Base-by-base conservation (phyloP, 306 rosid species). In the cucumber (Cucumis sativus) region DNA sequence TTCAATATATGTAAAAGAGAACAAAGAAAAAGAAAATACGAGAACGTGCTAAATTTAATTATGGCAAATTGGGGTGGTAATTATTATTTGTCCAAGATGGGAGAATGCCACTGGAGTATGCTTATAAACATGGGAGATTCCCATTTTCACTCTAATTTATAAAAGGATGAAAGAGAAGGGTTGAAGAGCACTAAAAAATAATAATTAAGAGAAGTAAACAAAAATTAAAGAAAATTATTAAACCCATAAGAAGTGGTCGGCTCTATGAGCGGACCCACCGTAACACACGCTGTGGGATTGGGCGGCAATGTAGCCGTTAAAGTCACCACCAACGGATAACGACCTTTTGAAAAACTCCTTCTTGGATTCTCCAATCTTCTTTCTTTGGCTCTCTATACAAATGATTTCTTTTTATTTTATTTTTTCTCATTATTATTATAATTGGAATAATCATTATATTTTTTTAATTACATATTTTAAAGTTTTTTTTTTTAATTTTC, bases 261-360 rank as follows among this genome's bases (percentile, higher is more conserved):
- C 76, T 23, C 3, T 56, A 10, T 15, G 20, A 0, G 59, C 25
- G 76, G 49, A 39, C 76, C 76, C 76, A 23, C 74, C 13, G 37
- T 3, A 1, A 0, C 56, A 0, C 56, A 21, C 58, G 75, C 75
- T 23, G 75, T 21, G 21, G 7, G 1, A 13, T 43, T 70, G 75
- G 71, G 59, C 59, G 59, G 58, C 57, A 20, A 7, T 70, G 13
- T 71, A 72, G 60, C 76, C 76, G 76, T 72, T 72, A 28, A 43
- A 25, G 33, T 49, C 45, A 28, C 41, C 25, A 72, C 45, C 25
- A 72, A 72, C 76, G 45, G 60, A 49, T 72, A 72, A 72, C 76
- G 59, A 72, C 76, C 76, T 72, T 72, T 72, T 72, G 76, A 71
- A 71, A 23, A 14, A 28, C 74, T 67, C 30, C 10, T 37, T 33